Percentiles rank a stretch among this genome's conserved stretches.
Evolutionary conservation across 2,329 filamentous ascomycete species (phyloP).

Genomic region (Talaromyces pinophilus): DNA sequence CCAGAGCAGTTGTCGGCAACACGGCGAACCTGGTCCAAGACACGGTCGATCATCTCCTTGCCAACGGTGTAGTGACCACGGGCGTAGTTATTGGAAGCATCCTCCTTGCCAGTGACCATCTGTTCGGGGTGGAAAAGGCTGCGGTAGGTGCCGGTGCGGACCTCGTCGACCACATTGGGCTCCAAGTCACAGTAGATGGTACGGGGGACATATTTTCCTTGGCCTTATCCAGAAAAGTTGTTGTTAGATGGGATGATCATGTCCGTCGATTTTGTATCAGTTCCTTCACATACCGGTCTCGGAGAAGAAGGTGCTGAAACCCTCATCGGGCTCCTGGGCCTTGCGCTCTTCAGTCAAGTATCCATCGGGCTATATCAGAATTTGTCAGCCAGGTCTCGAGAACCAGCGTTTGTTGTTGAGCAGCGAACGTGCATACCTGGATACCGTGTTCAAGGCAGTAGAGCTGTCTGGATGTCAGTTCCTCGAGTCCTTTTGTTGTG

Average conservation of each 20-base stretch:
- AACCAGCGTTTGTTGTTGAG: conserved; percentile 21
- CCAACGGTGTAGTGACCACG: conserved; percentile 99
- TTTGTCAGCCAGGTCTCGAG: conserved; percentile 25
- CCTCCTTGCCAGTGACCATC: conserved; percentile 99
- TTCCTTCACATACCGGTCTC: conserved; percentile 76
- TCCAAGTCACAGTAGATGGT: conserved; percentile 99
- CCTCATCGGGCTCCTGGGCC: conserved; percentile 86
- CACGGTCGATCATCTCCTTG: conserved; percentile 98
- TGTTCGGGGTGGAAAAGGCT: conserved; percentile 97
- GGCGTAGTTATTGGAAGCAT: conserved; percentile 99
- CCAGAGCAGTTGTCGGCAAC: conserved; percentile 97
- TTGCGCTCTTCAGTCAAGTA: conserved; percentile 98
- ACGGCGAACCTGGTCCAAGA: conserved; percentile 94
- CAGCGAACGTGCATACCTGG: conserved; percentile 66
- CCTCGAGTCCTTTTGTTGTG: conserved; percentile 25
- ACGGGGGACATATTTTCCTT: conserved; percentile 98
- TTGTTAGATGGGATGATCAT: conserved; percentile 21
- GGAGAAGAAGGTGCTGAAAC: conserved; percentile 99
- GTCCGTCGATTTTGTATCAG: conserved; percentile 16
- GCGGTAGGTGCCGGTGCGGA: conserved; percentile 95
- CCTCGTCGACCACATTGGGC: conserved; percentile 98
- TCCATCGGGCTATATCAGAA: conserved; percentile 75
- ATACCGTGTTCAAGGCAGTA: conserved; percentile 99
- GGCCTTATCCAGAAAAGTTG: conserved; percentile 57
- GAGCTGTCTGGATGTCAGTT: conserved; percentile 60